phyloP scores from a whole-genome alignment of 768 basidiomycete genomes.

The Royoungia palumana region DNA sequence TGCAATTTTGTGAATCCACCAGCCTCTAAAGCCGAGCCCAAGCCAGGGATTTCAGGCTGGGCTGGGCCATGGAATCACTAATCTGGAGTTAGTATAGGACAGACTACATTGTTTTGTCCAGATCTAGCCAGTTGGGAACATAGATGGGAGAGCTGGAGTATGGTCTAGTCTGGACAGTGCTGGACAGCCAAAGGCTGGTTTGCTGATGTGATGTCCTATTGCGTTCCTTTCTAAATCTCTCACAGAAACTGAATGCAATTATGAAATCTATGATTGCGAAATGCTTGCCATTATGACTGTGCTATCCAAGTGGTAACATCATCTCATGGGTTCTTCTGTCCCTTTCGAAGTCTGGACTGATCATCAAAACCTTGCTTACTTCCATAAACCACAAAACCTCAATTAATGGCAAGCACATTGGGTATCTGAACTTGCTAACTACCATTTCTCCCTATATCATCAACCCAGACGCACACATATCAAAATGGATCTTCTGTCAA shows the following conservation, averaged over 20 bases:
- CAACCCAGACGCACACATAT: constrained; percentile 25
- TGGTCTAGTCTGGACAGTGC: too few relatives aligned
- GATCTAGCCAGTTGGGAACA: too few relatives aligned
- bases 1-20: too few relatives aligned
- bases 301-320: constrained; percentile 31
- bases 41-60: too few relatives aligned
- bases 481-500: constrained; percentile 27
- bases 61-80: too few relatives aligned
- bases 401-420: constrained; percentile 43
- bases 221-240: constrained; percentile 37
- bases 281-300: constrained; percentile 44
- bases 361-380: constrained; percentile 43
- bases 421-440: constrained; percentile 35
- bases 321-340: neutral
- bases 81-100: too few relatives aligned
- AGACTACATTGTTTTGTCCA: too few relatives aligned
- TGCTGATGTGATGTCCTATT: constrained; percentile 40
- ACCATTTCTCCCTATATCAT: constrained; percentile 29
- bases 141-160: too few relatives aligned
- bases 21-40: too few relatives aligned
- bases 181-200: too few relatives aligned
- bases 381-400: constrained; percentile 36
- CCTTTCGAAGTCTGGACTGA: constrained; percentile 13
- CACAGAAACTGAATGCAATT: constrained; percentile 38
- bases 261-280: too few relatives aligned